Percentiles rank a stretch among this genome's conserved stretches.
phyloP scores from a whole-genome alignment of 192 early-diverging fungal genomes.

The Chytriomyces sp. region DNA sequence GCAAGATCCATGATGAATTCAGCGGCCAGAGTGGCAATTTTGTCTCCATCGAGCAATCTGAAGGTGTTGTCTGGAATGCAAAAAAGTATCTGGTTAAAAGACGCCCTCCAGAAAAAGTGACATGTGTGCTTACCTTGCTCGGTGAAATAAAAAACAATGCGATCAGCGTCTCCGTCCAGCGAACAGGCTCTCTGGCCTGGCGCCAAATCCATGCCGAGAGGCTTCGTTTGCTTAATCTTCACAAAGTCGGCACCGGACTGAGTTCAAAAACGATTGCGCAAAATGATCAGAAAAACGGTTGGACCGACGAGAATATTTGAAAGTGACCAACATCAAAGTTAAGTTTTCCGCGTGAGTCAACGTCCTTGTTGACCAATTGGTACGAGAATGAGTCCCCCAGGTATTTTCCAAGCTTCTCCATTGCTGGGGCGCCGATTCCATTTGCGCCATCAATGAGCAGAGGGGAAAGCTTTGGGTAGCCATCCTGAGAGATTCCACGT shows the following conservation, averaged over 20 bases:
- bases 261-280: neutral
- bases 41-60: slow-evolving; percentile 96
- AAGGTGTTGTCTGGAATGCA: slow-evolving; percentile 68
- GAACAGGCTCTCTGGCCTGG: slow-evolving; percentile 82
- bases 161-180: slow-evolving; percentile 98
- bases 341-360: slow-evolving; percentile 70
- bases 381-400: slow-evolving; percentile 72
- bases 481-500: slow-evolving; percentile 56
- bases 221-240: slow-evolving; percentile 85
- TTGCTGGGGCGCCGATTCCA: slow-evolving; percentile 93
- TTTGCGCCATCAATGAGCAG: slow-evolving; percentile 92
- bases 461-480: slow-evolving; percentile 68
- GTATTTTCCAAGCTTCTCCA: slow-evolving; percentile 73
- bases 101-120: neutral
- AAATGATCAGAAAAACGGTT: neutral
- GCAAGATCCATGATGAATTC: slow-evolving; percentile 92
- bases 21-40: slow-evolving; percentile 94
- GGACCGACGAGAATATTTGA: neutral
- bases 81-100: neutral
- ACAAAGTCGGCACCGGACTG: slow-evolving; percentile 98
- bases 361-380: slow-evolving; percentile 78
- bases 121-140: slow-evolving; percentile 63
- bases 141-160: slow-evolving; percentile 94
- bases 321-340: slow-evolving; percentile 75
- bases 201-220: slow-evolving; percentile 68